Evolutionary conservation across 768 basidiomycete genomes (phyloP), one percentile per base, ranked within the genome.

Genomic region (Suillus sp.): DNA sequence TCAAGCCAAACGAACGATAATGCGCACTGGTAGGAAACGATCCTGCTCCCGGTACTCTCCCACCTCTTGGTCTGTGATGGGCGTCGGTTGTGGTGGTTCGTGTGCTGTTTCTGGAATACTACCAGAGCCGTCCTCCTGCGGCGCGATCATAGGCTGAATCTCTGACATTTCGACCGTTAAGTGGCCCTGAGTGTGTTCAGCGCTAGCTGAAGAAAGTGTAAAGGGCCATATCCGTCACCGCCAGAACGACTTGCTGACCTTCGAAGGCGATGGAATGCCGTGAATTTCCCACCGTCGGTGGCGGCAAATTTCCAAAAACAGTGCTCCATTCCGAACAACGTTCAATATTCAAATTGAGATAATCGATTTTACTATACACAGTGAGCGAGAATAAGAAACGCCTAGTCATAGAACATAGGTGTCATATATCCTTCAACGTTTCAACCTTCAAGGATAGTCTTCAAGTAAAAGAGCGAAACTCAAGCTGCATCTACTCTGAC

Each of bases 31-130:
- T n/a, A 96, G 83, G 77, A 92, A 96, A 22, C 95, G 86, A 78
- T 97, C 95, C 74, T 96, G 95, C 75, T 97, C 95, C 69, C 92
- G 84, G 76, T 95, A 97, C 73, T 96, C 94, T 48, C 93, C 94
- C 48, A 96, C 89, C 74, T 96, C 94, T 67, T 92, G 88, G 68
- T 97, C 95, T 2, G 94, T 97, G 68, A 96, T 90, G 45, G 90
- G 89, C 62, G 84, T 80, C 22, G 88, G 83, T 67, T 85, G 84
- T 20, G 84, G 79, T 30, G 85, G 72, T 22, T 85, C 84, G 50
- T 73, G 73, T 18, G 72, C 70, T 20, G 63, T 13, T 66, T 81
- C 78, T 70, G 70, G 43, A 11, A 61, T 57, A 8, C 70, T 58
- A 42, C 60, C 64, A 56, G 78, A 74, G 55, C 76, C 75, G n/a